Evolutionary conservation across 768 basidiomycete genomes (phyloP).

Genomic region (Cyclocybe aegerita): DNA sequence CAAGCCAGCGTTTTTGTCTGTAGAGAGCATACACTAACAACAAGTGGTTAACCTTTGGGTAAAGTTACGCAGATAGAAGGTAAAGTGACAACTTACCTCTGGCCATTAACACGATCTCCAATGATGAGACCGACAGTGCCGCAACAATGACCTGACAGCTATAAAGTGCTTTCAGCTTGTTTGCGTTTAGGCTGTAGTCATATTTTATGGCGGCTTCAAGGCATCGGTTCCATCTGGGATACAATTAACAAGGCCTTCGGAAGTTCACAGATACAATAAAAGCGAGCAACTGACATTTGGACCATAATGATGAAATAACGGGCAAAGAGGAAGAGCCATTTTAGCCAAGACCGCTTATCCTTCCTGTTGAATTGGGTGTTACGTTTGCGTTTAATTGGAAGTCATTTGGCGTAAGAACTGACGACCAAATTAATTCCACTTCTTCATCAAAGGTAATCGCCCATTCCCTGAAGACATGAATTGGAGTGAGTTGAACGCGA

Average conservation of each 20-base stretch:
- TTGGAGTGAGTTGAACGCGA: background rate
- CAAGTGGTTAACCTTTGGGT: background rate
- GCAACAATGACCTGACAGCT: slow-evolving; percentile 24
- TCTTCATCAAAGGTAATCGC: slow-evolving; percentile 29
- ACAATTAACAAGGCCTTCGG: background rate
- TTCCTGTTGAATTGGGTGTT: slow-evolving; percentile 16
- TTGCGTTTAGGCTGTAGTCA: slow-evolving; percentile 7
- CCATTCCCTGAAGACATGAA: slow-evolving; percentile 26
- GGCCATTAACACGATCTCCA: slow-evolving; percentile 30
- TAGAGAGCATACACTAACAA: background rate
- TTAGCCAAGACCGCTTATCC: slow-evolving; percentile 26
- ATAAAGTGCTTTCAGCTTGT: slow-evolving; percentile 19
- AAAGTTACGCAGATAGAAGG: background rate
- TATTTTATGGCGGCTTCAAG: slow-evolving; percentile 15
- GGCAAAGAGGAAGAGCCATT: slow-evolving; percentile 30
- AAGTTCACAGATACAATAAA: background rate
- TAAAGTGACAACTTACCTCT: slow-evolving; percentile 20
- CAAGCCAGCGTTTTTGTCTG: background rate
- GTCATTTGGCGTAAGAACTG: slow-evolving; percentile 3
- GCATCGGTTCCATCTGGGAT: slow-evolving; percentile 5
- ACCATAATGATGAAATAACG: slow-evolving; percentile 26
- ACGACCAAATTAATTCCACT: slow-evolving; percentile 30
- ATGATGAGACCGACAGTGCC: slow-evolving; percentile 17
- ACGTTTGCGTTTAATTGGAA: background rate
- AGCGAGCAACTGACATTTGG: slow-evolving; percentile 21